phyloP scores from a whole-genome alignment of 75 land plant genomes.

The Cunninghamia lanceolata region DNA sequence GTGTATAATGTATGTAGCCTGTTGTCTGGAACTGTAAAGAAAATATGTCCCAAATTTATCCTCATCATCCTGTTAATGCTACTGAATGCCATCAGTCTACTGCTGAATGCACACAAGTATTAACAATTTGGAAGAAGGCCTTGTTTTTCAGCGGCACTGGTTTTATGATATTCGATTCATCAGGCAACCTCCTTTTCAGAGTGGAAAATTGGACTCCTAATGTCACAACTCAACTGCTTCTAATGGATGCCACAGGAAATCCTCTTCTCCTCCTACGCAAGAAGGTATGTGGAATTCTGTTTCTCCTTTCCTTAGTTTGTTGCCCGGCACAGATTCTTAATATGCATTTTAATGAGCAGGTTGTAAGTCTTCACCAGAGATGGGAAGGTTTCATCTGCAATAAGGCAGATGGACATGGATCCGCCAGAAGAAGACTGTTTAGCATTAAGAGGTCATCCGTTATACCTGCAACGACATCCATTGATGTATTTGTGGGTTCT shows the following conservation, averaged over 20 bases:
- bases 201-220: not conserved
- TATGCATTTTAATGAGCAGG: not conserved
- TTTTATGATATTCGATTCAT: not conserved
- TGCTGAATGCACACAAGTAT: not conserved
- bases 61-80: not conserved
- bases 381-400: conserved; percentile 3
- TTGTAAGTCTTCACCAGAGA: not conserved
- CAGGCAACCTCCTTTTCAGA: not conserved
- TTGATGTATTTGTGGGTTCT: not conserved
- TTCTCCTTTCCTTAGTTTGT: not conserved
- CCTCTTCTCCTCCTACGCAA: not conserved
- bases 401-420: too few relatives aligned
- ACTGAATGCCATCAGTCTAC: too few relatives aligned
- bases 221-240: not conserved
- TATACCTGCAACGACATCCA: not conserved
- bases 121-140: not conserved
- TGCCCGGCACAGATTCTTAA: not conserved
- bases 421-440: not conserved
- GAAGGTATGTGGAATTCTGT: not conserved
- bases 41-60: not conserved
- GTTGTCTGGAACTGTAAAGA: too few relatives aligned
- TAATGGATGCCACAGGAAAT: not conserved
- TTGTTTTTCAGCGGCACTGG: not conserved
- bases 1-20: too few relatives aligned
- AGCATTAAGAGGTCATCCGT: not conserved